These are phyloP conservation scores for Trichoderma sp. DNA, from an alignment of 2,329 filamentous ascomycete genomes.

Conservation along the genomic window DNA sequence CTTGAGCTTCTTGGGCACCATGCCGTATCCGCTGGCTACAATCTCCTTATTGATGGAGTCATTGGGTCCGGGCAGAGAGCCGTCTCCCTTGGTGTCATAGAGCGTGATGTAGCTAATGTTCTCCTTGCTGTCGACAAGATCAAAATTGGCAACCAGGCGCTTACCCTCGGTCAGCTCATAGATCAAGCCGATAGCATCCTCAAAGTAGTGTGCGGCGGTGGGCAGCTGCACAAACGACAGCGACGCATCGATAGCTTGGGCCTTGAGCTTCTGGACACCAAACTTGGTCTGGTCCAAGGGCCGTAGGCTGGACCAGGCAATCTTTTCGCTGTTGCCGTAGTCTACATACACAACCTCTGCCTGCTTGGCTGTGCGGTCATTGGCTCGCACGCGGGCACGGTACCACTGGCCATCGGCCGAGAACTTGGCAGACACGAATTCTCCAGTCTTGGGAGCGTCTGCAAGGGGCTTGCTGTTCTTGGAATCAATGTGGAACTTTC, in stretches of 20 bases:
- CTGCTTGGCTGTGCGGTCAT: conserved; percentile 86
- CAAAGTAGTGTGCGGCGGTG: conserved; percentile 76
- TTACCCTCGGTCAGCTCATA: conserved; percentile 72
- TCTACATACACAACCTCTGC: conserved; percentile 94
- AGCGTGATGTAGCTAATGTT: conserved; percentile 83
- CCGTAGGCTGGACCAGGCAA: conserved; percentile 82
- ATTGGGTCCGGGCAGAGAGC: conserved; percentile 57
- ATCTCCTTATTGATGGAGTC: conserved; percentile 91
- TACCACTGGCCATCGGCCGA: conserved; percentile 92
- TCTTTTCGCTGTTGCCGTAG: conserved; percentile 90
- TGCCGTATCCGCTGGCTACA: conserved; percentile 77
- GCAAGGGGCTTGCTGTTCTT: conserved; percentile 74
- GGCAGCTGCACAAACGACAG: conserved; percentile 91
- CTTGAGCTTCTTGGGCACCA: conserved; percentile 91
- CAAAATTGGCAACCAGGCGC: conserved; percentile 86
- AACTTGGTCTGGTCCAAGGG: conserved; percentile 81
- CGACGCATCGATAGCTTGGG: conserved; percentile 84
- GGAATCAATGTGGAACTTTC: conserved; percentile 83
- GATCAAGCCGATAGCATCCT: conserved; percentile 76
- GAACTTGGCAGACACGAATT: conserved; percentile 90
- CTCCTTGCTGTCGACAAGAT: conserved; percentile 77
- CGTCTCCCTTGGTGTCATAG: conserved; percentile 71
- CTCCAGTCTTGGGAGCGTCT: conserved; percentile 82
- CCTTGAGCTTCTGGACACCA: conserved; percentile 75
- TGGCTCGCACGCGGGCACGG: conserved; percentile 84